Base-by-base conservation (phyloP, 129 eudicot species). In the Ambrosia trifida region DNA sequence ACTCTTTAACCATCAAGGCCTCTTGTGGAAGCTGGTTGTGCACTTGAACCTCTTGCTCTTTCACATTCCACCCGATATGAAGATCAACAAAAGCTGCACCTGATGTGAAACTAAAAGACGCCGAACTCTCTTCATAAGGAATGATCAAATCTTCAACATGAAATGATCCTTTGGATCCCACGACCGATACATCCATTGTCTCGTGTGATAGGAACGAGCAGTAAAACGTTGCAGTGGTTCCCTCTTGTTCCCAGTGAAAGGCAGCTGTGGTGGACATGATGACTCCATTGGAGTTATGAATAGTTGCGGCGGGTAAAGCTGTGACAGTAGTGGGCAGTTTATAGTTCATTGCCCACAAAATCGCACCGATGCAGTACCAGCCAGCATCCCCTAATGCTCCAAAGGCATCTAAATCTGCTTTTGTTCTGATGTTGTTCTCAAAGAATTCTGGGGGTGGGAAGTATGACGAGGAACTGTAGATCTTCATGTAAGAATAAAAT, bases 301-400 rank as follows among this genome's bases (percentile, higher is more conserved):
- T 63, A 24, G 83, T 69, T 18, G 78, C 72, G 18, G 78, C 72
- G 18, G 96, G 86, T 66, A 84, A 61, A 13, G 96, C 89, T 46
- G 81, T 83, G 11, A 89, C 91, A 0, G 84, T 83, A 19, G 85
- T 85, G n/a, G 98, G 98, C 20, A 84, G 79, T 64, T 84, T 72
- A 47, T 82, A 70, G 78, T 88, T 83, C 88, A 85, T 85, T 17
- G 94, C 84, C 96, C 94, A 92, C 57, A 88, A 64, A 73, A 84
- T 92, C 32, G 81, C 91, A 17, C 98, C 91, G 17, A 88, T 84
- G 87, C 96, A 91, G 74, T 91, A 91, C 98, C 98, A 86, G 7
- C 98, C 98, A 2, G 89, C 76, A 56, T 92, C 96, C 24, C 98
- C 98, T 61, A 92, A 47, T 66, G 98, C 98, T 38, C 98, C 98